Evolutionary conservation across 1,139 yeast genomes (phyloP).

Genomic region (Diutina mesorugosa): DNA sequence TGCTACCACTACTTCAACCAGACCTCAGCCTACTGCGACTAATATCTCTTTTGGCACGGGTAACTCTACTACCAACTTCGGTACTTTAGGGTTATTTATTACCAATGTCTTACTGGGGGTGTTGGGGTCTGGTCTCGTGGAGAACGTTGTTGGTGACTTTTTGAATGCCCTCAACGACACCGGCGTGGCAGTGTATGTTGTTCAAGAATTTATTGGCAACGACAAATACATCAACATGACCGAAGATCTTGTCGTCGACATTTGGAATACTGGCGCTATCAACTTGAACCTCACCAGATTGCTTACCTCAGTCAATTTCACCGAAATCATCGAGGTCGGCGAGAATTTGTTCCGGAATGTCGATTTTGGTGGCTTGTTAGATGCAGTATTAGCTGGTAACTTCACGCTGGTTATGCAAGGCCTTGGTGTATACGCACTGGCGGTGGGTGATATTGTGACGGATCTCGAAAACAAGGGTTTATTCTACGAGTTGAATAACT

Average conservation of each 20-base stretch:
- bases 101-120: constrained; percentile 18
- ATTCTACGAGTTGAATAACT: constrained; percentile 25
- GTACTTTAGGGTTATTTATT: constrained; percentile 15
- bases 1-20: not conserved
- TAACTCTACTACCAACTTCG: constrained; percentile 4
- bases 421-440: constrained; percentile 20
- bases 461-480: constrained; percentile 28
- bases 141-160: constrained; percentile 14
- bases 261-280: constrained; percentile 16
- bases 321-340: constrained; percentile 16
- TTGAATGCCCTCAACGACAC: constrained; percentile 30
- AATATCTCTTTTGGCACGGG: not conserved
- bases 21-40: not conserved
- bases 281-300: constrained; percentile 11
- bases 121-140: constrained; percentile 18
- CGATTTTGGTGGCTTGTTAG: constrained; percentile 12
- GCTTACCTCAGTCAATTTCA: not conserved
- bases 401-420: constrained; percentile 6
- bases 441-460: constrained; percentile 16
- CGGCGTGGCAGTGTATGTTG: constrained; percentile 25
- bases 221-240: constrained; percentile 27
- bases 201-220: constrained; percentile 23
- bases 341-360: constrained; percentile 13
- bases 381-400: constrained; percentile 15
- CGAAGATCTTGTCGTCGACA: constrained; percentile 15